Base-by-base conservation (phyloP, 345 rosid genomes). In the Corchorus olitorius region DNA sequence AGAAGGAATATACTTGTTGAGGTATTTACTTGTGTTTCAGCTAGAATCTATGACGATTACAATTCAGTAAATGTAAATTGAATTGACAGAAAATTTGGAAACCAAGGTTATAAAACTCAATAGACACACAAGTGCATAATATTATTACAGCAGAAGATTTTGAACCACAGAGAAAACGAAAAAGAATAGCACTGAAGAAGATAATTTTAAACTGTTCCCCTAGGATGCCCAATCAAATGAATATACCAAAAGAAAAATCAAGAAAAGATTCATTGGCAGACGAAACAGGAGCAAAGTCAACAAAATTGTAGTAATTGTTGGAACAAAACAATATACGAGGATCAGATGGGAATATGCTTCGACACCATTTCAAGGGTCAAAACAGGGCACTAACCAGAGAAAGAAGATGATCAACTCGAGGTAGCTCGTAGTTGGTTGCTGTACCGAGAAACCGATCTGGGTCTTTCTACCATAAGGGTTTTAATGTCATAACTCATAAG, bases 311-410 rank as follows among this genome's bases (percentile, higher is more conserved):
- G 27, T 37, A 67, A 67, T 48, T 46, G 39, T 16, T 13, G 19
- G 1, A 46, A 66, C 53, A 19, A 52, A 14, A 20, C 27, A 6
- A 66, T 5, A 66, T 43, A 12, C 2, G 33, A 45, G 43, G 56
- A 49, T 45, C 71, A 39, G 22, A 43, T 16, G 54, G 65, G 60
- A 61, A 37, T 43, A 55, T 19, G 56, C 62, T 37, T 67, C 45
- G 43, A 55, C 7, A 45, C 46, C 58, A 56, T 52, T 55, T 68
- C 41, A 70, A 53, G 59, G 61, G 52, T 64, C 43, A 58, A 81
- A 15, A 48, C 70, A 72, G 50, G 43, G 33, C 73, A 71, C 81
- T 80, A 35, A 72, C 52, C 80, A 58, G 22, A 66, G 12, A 65
- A 43, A 39, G 45, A 46, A 72, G 35, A n/a, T 39, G 69, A 64